Evolutionary conservation across 331 rosid genomes (phyloP).

Genomic region (Cydonia oblonga): DNA sequence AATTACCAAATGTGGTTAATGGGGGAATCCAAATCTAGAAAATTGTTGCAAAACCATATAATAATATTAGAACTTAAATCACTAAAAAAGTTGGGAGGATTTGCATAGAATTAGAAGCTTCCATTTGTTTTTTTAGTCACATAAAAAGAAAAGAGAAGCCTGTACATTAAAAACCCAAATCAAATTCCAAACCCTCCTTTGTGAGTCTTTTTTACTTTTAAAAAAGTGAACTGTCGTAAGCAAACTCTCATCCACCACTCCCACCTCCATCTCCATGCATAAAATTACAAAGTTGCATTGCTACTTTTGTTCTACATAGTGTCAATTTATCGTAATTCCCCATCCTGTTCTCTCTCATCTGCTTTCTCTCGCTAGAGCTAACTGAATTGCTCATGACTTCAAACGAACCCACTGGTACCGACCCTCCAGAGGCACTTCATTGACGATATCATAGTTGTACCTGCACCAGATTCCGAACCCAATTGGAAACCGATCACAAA

Average conservation of each 20-base stretch:
- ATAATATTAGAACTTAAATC: background rate
- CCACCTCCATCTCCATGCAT: background rate
- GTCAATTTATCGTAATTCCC: slow-evolving; percentile 25
- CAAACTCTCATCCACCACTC: background rate
- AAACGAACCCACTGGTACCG: slow-evolving; percentile 77
- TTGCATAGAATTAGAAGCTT: slow-evolving; percentile 7
- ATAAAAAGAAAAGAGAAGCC: background rate
- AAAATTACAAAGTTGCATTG: slow-evolving; percentile 12
- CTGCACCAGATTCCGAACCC: slow-evolving; percentile 23
- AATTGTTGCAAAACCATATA: background rate
- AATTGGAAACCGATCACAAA: background rate
- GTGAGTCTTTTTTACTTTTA: no score
- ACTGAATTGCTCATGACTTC: slow-evolving; percentile 28
- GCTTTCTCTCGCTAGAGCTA: background rate
- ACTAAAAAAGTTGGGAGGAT: background rate
- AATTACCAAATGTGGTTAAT: background rate
- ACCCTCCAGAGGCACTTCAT: slow-evolving; percentile 77
- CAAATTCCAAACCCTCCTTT: background rate
- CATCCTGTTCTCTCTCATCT: background rate
- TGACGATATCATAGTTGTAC: slow-evolving; percentile 87
- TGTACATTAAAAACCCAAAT: background rate
- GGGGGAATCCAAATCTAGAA: background rate
- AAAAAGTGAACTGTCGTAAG: no score
- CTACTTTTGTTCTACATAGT: slow-evolving; percentile 26
- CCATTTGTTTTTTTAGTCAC: background rate